Conservation (phyloP, 192 early-diverging fungal species). For the Coemansia sp. region DNA sequence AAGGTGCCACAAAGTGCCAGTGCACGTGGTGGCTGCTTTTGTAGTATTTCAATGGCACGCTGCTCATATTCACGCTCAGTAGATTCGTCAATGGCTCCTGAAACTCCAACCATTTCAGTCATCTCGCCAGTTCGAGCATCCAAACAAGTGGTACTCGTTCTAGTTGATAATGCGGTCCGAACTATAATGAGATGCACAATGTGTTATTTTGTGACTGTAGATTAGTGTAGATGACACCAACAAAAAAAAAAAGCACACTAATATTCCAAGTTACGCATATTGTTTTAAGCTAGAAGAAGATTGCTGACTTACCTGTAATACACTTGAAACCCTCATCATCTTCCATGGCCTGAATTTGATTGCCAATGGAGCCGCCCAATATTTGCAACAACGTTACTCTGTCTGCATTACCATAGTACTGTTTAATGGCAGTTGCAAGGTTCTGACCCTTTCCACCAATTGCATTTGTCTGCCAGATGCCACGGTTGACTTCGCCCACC, state of each 20-base stretch:
- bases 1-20: constrained; percentile 38
- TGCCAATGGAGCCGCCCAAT: constrained; percentile 22
- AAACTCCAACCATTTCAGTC: constrained; percentile 38
- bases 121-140: constrained; percentile 22
- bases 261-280: too few relatives aligned
- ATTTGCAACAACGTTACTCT: constrained; percentile 32
- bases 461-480: constrained; percentile 27
- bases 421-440: constrained; percentile 31
- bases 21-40: constrained; percentile 14
- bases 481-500: constrained; percentile 28
- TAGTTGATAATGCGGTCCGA: constrained; percentile 9
- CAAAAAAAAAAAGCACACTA: too few relatives aligned
- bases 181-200: not conserved
- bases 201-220: too few relatives aligned
- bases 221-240: too few relatives aligned
- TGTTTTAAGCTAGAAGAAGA: too few relatives aligned
- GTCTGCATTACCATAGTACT: constrained; percentile 10
- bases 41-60: constrained; percentile 6
- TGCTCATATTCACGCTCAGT: constrained; percentile 15
- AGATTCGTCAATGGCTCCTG: constrained; percentile 9
- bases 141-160: constrained; percentile 36
- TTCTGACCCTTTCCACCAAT: constrained; percentile 45
- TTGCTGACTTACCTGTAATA: constrained; percentile 13
- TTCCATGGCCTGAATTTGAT: constrained; percentile 31
- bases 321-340: constrained; percentile 13